Conservation (phyloP, 2,329 filamentous ascomycete genomes). For the Sporothrix pseudoabietina region DNA sequence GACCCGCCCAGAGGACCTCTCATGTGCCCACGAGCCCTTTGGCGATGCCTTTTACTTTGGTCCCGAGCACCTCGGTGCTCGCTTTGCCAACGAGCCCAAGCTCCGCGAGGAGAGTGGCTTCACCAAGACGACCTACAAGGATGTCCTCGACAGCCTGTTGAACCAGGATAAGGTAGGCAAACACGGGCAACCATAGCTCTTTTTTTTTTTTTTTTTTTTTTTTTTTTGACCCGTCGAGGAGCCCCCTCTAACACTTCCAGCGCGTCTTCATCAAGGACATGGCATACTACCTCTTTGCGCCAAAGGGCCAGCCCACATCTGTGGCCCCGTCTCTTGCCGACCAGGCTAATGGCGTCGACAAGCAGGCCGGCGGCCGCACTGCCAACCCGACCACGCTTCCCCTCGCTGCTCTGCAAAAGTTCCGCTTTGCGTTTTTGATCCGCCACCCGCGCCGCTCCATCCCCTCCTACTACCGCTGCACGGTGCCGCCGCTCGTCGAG, state of each 20-base stretch:
- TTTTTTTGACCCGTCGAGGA: too few species aligned
- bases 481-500: conserved; percentile 78
- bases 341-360: conserved; percentile 38
- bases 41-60: conserved; percentile 97
- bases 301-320: conserved; percentile 64
- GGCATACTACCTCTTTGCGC: conserved; percentile 85
- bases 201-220: not conserved
- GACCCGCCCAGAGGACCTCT: conserved; percentile 79
- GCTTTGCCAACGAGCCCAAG: conserved; percentile 71
- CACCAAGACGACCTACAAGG: conserved; percentile 68
- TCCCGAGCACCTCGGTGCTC: conserved; percentile 78
- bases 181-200: not conserved
- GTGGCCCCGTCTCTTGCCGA: conserved; percentile 77
- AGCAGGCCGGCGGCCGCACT: conserved; percentile 50
- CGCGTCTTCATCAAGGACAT: conserved; percentile 98
- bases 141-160: conserved; percentile 76
- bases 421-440: conserved; percentile 96
- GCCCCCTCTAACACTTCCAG: conserved; percentile 44
- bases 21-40: conserved; percentile 92
- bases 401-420: conserved; percentile 69
- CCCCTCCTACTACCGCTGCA: conserved; percentile 93
- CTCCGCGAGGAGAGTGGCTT: conserved; percentile 65
- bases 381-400: conserved; percentile 87
- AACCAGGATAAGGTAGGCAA: conserved; percentile 53
- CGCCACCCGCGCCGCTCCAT: conserved; percentile 90